Base-by-base conservation (phyloP, 2,329 filamentous ascomycete genomes). In the Acephala macrosclerotiorum region DNA sequence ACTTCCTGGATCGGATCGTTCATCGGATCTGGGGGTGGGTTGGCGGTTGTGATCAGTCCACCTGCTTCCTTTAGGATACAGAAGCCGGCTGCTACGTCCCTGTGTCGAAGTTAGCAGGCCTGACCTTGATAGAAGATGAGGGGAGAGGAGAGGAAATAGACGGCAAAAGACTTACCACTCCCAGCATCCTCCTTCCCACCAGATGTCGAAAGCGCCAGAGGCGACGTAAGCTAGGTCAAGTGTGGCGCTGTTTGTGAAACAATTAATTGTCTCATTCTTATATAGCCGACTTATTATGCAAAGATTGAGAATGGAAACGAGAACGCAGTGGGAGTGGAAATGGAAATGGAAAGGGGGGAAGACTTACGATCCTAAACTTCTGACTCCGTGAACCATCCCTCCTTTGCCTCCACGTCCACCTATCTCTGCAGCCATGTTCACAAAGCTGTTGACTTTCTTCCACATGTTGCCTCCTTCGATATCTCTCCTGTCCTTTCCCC, bases 111-210 rank as follows among this genome's bases (percentile, higher is more conserved):
- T 26, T 3, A 51, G 38, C 11, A 18, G 25, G 12, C 16, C n/a
- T n/a, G n/a, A n/a, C n/a, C n/a, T n/a, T n/a, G n/a, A n/a, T n/a
- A n/a, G n/a, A n/a, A n/a, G n/a, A 53, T n/a, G 29, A 45, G 20
- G 6, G 14, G 35, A n/a, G n/a, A n/a, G n/a, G n/a, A n/a, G n/a
- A n/a, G n/a, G n/a, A n/a, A n/a, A n/a, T n/a, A n/a, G 18, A 40
- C 9, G 35, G 45, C 26, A 53, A 35, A 56, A 63, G 25, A 76
- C 83, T 70, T 72, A 89, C 88, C 91, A 94, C 77, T 93, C 91
- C 91, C 91, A 93, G 73, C 90, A 93, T 0, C 91, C 91, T 2
- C 90, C 91, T 75, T 94, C 91, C 91, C 91, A 94, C 91, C 91
- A 93, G 12, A 93, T 92, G 77, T 94, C 91, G 70, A 93, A 89